A percentile compares a stretch with the other conserved stretches of the same genome.
These are phyloP conservation scores for Neurospora hispaniola DNA, from an alignment of 495 filamentous ascomycete genomes.

Conservation along the genomic window DNA sequence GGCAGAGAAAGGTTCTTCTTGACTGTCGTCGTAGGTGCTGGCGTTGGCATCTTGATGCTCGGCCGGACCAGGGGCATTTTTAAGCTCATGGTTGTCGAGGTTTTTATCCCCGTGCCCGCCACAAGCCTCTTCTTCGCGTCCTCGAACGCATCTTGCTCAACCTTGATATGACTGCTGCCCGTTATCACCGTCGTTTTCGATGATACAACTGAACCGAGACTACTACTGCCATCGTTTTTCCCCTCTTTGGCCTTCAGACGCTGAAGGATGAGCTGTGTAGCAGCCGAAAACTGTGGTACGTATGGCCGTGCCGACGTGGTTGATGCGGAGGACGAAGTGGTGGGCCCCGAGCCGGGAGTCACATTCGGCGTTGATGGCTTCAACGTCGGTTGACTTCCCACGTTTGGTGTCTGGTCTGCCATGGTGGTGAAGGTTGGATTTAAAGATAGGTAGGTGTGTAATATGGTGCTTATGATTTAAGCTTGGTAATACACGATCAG, in stretches of 20 bases:
- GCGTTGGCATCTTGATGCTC: background rate
- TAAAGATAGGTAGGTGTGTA: background rate
- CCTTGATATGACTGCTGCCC: constrained; percentile 17
- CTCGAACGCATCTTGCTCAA: constrained; percentile 23
- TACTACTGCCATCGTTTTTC: constrained; percentile 3
- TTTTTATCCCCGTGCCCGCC: constrained; percentile 33
- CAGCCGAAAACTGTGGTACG: constrained; percentile 41
- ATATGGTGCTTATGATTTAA: background rate
- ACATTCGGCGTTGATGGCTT: background rate
- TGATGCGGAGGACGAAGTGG: constrained; percentile 1
- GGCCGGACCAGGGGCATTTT: constrained; percentile 16
- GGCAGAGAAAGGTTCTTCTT: background rate
- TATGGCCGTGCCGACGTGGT: constrained; percentile 25
- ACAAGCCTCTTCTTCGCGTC: constrained; percentile 37
- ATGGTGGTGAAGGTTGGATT: background rate
- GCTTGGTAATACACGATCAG: background rate
- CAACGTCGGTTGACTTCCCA: background rate
- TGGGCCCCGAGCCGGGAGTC: background rate
- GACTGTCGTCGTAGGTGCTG: background rate
- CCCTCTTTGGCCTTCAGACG: constrained; percentile 32
- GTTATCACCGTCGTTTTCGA: constrained; percentile 17
- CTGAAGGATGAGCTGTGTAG: constrained; percentile 48
- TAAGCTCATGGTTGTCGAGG: constrained; percentile 37
- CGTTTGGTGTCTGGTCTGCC: background rate
- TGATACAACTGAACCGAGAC: constrained; percentile 25